Conservation (phyloP, 495 filamentous ascomycete species). For the Annulohypoxylon stygium region DNA sequence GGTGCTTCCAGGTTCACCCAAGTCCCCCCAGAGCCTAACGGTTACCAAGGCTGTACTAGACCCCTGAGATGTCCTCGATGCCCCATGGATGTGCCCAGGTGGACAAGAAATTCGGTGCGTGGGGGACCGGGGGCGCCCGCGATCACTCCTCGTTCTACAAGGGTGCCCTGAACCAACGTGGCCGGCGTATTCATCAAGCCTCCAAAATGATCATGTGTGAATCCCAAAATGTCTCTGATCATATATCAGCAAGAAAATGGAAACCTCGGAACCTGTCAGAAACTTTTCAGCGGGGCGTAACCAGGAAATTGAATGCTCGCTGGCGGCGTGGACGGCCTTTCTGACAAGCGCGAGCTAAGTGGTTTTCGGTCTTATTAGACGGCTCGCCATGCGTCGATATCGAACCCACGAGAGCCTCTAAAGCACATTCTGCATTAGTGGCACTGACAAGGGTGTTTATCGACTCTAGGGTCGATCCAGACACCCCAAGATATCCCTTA, state of each 20-base stretch:
- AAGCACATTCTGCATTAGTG: slow-evolving; percentile 40
- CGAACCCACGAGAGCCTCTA: slow-evolving; percentile 38
- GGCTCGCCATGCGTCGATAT: slow-evolving; percentile 29
- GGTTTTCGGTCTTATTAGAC: slow-evolving; percentile 33
- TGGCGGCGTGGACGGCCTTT: slow-evolving; percentile 13
- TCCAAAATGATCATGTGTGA: slow-evolving; percentile 17
- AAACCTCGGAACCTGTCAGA: slow-evolving; percentile 9
- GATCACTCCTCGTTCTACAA: slow-evolving; percentile 5
- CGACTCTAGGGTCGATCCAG: slow-evolving; percentile 34
- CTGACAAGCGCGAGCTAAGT: slow-evolving; percentile 20
- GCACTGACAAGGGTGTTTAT: slow-evolving; percentile 34
- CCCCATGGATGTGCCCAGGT: neutral
- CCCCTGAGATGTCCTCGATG: slow-evolving; percentile 27
- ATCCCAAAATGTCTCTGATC: slow-evolving; percentile 12
- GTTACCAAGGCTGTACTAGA: slow-evolving; percentile 17
- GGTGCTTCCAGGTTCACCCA: slow-evolving; percentile 26
- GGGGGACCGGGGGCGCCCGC: slow-evolving; percentile 35
- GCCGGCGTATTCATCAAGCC: slow-evolving; percentile 18
- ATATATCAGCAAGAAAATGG: slow-evolving; percentile 8
- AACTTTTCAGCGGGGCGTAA: slow-evolving; percentile 15
- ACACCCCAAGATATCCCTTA: slow-evolving; percentile 43
- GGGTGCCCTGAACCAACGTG: slow-evolving; percentile 10
- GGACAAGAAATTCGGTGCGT: slow-evolving; percentile 14
- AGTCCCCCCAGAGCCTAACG: slow-evolving; percentile 14
- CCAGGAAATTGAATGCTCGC: slow-evolving; percentile 3